These are phyloP conservation scores for Rhizopus delemar DNA, from an alignment of 371 early-diverging fungal species.

Conservation along the genomic window DNA sequence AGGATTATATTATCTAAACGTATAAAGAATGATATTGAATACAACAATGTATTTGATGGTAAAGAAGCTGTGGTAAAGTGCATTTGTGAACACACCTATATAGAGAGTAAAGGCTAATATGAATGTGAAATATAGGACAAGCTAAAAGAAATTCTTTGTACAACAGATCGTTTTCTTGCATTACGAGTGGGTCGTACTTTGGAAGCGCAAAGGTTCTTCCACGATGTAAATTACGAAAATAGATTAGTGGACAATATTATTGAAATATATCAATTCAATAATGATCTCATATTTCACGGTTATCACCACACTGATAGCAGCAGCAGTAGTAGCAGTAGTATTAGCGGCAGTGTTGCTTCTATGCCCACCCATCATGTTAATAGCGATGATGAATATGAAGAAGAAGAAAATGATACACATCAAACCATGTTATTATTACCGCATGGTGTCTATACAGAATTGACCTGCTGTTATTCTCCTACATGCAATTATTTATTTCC, in stretches of 20 bases:
- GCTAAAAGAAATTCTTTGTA: slow-evolving; percentile 55
- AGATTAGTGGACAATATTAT: slow-evolving; percentile 62
- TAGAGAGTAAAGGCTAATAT: not conserved
- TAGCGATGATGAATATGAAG: slow-evolving; percentile 17
- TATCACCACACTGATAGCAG: slow-evolving; percentile 6
- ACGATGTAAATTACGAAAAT: slow-evolving; percentile 70
- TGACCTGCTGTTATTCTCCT: slow-evolving; percentile 90
- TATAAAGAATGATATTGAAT: slow-evolving; percentile 76
- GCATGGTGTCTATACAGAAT: slow-evolving; percentile 79
- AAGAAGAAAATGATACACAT: slow-evolving; percentile 11
- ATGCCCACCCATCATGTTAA: slow-evolving; percentile 16
- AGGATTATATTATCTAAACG: slow-evolving; percentile 52
- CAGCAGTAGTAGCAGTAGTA: slow-evolving; percentile 14
- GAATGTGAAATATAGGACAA: slow-evolving; percentile 53
- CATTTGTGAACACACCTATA: not conserved
- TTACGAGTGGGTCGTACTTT: slow-evolving; percentile 72
- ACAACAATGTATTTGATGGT: slow-evolving; percentile 79
- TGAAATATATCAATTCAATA: slow-evolving; percentile 66
- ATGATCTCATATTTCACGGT: slow-evolving; percentile 32
- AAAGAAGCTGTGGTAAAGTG: slow-evolving; percentile 73
- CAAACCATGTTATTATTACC: slow-evolving; percentile 33
- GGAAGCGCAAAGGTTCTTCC: slow-evolving; percentile 71
- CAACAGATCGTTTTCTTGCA: slow-evolving; percentile 67
- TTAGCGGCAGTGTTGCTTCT: slow-evolving; percentile 4
- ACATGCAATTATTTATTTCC: slow-evolving; percentile 72